Conservation (phyloP, 75 land plant species). For the Picea sitchensis region DNA sequence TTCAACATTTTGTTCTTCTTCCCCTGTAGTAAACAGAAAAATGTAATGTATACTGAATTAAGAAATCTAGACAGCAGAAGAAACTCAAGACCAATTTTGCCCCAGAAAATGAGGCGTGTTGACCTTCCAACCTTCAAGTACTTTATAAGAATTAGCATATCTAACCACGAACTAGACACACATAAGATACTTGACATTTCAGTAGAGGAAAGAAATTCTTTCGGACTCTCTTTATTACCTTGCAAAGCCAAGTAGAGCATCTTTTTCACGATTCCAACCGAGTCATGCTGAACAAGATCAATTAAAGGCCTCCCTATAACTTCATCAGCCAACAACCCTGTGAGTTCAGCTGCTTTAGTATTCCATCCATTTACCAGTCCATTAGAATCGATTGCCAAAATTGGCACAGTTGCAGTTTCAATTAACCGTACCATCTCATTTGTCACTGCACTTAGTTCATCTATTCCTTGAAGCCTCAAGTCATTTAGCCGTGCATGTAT, state of each 20-base stretch:
- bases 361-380: slow-evolving; percentile 89
- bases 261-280: slow-evolving; percentile 52
- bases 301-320: slow-evolving; percentile 64
- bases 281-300: slow-evolving; percentile 60
- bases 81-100: background rate
- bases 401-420: slow-evolving; percentile 85
- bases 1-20: slow-evolving; percentile 79
- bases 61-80: background rate
- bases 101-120: background rate
- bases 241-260: slow-evolving; percentile 59
- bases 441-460: slow-evolving; percentile 67
- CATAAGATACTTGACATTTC: no score
- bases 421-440: slow-evolving; percentile 93
- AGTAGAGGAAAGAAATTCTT: no score
- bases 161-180: background rate
- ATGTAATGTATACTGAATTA: background rate
- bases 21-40: slow-evolving; percentile 38
- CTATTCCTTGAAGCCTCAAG: slow-evolving; percentile 43
- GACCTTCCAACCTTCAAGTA: background rate
- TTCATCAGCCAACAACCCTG: slow-evolving; percentile 59
- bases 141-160: background rate
- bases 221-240: slow-evolving; percentile 34
- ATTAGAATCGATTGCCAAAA: slow-evolving; percentile 71
- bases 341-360: slow-evolving; percentile 74
- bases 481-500: slow-evolving; percentile 54